Conservation (phyloP, 352 stramenopile species). For the Aphanomyces astaci region DNA sequence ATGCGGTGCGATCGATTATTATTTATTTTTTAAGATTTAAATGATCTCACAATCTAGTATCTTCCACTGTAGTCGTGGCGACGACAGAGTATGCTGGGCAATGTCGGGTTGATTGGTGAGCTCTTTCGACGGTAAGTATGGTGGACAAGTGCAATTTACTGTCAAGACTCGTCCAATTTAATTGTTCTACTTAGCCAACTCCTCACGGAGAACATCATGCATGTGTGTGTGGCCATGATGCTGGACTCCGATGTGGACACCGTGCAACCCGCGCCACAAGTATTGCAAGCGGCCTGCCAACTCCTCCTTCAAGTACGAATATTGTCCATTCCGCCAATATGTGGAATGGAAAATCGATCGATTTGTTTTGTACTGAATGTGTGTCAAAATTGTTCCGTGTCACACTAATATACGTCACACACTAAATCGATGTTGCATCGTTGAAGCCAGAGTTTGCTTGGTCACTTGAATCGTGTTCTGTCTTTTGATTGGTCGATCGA, state of each 20-base stretch:
- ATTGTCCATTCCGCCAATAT: background rate
- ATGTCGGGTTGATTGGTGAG: conserved; percentile 63
- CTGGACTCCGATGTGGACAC: conserved; percentile 56
- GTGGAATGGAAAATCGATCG: background rate
- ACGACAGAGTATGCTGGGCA: conserved; percentile 65
- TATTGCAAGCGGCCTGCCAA: conserved; percentile 60
- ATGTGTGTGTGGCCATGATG: conserved; percentile 80
- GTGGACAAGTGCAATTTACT: too few relatives aligned
- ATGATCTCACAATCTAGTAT: too few relatives aligned
- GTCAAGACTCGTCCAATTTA: too few relatives aligned
- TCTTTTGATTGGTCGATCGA: too few relatives aligned
- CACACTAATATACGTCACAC: too few relatives aligned
- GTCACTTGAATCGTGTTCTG: too few relatives aligned
- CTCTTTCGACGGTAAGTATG: conserved; percentile 46
- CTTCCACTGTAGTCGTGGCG: conserved; percentile 62
- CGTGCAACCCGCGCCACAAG: conserved; percentile 45
- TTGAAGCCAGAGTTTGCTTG: too few relatives aligned
- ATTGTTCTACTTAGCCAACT: conserved; percentile 48
- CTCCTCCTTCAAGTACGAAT: conserved; percentile 46
- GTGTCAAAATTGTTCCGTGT: too few relatives aligned
- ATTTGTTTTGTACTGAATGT: too few relatives aligned
- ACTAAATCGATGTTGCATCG: too few relatives aligned
- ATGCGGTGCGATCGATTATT: conserved; percentile 48
- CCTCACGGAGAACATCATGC: conserved; percentile 78
- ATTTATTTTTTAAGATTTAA: conserved; percentile 56